A percentile compares a stretch with the other conserved stretches of the same genome.
Evolutionary conservation across 1,284 basidiomycete genomes (phyloP).

Genomic region (Heterobasidion irregulare): DNA sequence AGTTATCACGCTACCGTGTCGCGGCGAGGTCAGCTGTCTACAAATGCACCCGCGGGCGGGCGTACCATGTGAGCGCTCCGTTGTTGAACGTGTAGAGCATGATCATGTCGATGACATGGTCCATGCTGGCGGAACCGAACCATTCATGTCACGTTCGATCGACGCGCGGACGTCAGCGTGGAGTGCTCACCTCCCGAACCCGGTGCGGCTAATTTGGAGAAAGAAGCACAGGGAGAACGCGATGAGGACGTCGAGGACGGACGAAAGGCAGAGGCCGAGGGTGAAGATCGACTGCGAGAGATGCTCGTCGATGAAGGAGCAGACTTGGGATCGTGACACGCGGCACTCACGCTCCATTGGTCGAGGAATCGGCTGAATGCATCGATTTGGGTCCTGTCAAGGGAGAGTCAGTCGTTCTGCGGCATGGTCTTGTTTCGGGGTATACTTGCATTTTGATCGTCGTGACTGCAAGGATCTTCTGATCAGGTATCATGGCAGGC

Average conservation of each 20-base stretch:
- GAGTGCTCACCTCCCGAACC: constrained; percentile 12
- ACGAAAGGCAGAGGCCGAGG: constrained; percentile 38
- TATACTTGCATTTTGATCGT: constrained; percentile 28
- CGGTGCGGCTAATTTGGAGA: constrained; percentile 27
- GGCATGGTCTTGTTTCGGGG: not conserved
- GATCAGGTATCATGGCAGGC: not conserved
- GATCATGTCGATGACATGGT: constrained; percentile 37
- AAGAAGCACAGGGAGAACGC: constrained; percentile 36
- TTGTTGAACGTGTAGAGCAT: constrained; percentile 48
- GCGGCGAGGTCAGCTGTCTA: not conserved
- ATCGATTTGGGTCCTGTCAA: not conserved
- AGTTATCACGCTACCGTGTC: constrained; percentile 22
- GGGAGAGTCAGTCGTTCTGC: not conserved
- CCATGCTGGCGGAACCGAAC: constrained; percentile 26
- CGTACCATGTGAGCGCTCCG: constrained; percentile 38
- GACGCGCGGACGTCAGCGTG: not conserved
- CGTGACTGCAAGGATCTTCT: constrained; percentile 13
- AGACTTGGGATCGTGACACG: not conserved
- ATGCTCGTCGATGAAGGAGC: not conserved
- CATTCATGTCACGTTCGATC: not conserved
- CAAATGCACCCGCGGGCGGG: not conserved
- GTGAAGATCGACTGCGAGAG: constrained; percentile 38
- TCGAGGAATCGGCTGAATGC: not conserved
- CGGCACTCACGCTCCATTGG: not conserved
- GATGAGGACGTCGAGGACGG: constrained; percentile 38